Evolutionary conservation across 2,329 filamentous ascomycete genomes (phyloP), one percentile per base, ranked within the genome.

Genomic region (Malbranchea zuffiana): DNA sequence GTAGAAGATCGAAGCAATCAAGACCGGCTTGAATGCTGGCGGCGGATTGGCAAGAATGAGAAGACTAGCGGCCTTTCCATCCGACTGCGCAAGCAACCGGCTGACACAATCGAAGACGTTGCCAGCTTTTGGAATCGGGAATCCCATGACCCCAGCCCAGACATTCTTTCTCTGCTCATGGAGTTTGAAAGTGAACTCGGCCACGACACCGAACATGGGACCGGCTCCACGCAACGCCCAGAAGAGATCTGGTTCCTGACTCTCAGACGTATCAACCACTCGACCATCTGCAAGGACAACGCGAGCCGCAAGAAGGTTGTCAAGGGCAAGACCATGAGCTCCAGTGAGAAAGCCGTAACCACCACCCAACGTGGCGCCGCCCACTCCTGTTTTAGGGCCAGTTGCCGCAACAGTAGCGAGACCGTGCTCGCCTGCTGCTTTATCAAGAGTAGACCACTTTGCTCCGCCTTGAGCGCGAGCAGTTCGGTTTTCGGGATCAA

Each of bases 211-310:
- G 26, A 53, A 60, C 21, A 50, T 52, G 29, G 53, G 56, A 7
- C 46, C 56, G 6, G 53, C 55, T 2, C 57, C 57, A 24, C 57
- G 57, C 7, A 60, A 38, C 1, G 57, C 53, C 55, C 55, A 59
- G 47, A 57, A 59, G 3, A 60, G 45, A 32, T 60, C 55, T 0
- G 39, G 23, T 32, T 58, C 40, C 3, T 43, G 29, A 1, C 38
- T 42, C 4, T 43, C 32, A 5, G 38, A 51, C 3, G 49, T 55
- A 1, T 37, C 48, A 11, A 58, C 44, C 17, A 54, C 47, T 3
- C 42, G 47, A 20, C 20, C 17, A 3, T 13, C 31, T 7, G 23
- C 31, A 3, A 34, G 16, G 13, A 20, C 31, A 19, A 34, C 31
- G 10, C 31, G 12, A 10, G 23, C 23, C 6, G 31, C 19, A 3